Evolutionary conservation across 306 rosid species (phyloP).

Genomic region (Dalbergia cultrata): DNA sequence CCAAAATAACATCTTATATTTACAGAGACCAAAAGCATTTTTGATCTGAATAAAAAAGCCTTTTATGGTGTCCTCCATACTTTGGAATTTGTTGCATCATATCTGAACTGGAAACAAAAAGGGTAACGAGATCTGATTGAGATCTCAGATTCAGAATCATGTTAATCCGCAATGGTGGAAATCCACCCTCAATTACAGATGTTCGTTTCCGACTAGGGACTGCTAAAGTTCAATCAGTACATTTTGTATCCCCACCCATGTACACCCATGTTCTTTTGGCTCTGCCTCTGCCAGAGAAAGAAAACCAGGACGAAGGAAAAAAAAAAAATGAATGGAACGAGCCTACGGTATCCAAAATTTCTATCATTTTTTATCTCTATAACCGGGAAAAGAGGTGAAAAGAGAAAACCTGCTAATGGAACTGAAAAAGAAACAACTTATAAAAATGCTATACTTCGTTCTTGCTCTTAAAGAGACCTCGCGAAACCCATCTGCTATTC

Average conservation of each 20-base stretch:
- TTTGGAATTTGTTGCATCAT: too few species aligned
- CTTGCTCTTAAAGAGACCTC: slow-evolving; percentile 56
- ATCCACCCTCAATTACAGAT: slow-evolving; percentile 55
- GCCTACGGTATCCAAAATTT: slow-evolving; percentile 69
- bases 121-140: slow-evolving; percentile 27
- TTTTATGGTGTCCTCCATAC: too few species aligned
- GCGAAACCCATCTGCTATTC: slow-evolving; percentile 54
- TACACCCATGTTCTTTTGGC: slow-evolving; percentile 61
- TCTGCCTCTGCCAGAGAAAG: slow-evolving; percentile 43
- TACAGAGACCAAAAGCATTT: too few species aligned
- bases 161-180: slow-evolving; percentile 70
- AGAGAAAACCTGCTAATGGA: slow-evolving; percentile 20
- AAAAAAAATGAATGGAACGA: slow-evolving; percentile 51
- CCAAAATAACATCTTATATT: too few species aligned
- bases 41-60: too few species aligned
- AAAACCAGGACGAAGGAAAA: slow-evolving; percentile 19
- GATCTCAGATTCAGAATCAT: slow-evolving; percentile 42
- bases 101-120: too few species aligned
- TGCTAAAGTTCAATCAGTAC: slow-evolving; percentile 60
- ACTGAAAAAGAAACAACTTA: slow-evolving; percentile 18
- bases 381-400: slow-evolving; percentile 38
- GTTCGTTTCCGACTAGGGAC: slow-evolving; percentile 63
- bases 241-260: slow-evolving; percentile 87
- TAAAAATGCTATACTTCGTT: slow-evolving; percentile 33
- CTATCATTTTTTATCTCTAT: slow-evolving; percentile 56